Percentiles rank a stretch among this genome's conserved stretches.
These are phyloP conservation scores for Groenewaldozyma salmanticensis DNA, from an alignment of 805 yeast species.

Conservation along the genomic window DNA sequence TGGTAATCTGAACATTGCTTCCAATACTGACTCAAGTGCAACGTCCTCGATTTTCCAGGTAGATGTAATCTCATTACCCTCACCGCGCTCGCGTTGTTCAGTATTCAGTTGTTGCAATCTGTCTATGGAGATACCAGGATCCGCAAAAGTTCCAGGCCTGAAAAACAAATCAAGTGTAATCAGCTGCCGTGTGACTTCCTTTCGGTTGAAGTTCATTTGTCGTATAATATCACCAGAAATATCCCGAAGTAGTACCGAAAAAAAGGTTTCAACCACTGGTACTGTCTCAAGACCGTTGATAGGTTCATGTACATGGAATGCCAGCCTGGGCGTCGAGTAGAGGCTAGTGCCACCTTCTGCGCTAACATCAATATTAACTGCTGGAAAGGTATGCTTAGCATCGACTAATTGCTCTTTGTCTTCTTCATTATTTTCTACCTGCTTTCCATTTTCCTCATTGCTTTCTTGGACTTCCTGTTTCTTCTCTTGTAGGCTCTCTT, in stretches of 20 bases:
- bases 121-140: constrained; percentile 71
- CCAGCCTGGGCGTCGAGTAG: constrained; percentile 37
- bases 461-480: background rate
- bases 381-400: constrained; percentile 27
- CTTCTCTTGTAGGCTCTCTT: background rate
- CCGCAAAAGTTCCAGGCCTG: constrained; percentile 52
- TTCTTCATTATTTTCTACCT: constrained; percentile 3
- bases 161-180: constrained; percentile 66
- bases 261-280: constrained; percentile 42
- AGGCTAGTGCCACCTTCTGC: background rate
- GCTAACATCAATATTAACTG: constrained; percentile 22
- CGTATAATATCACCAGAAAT: constrained; percentile 63
- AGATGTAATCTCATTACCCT: constrained; percentile 31
- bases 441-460: background rate
- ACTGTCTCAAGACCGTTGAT: constrained; percentile 49
- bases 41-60: constrained; percentile 91
- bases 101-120: constrained; percentile 34
- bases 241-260: constrained; percentile 63
- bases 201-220: constrained; percentile 79
- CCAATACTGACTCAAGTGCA: constrained; percentile 71
- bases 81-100: constrained; percentile 17
- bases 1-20: constrained; percentile 71
- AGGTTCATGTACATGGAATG: constrained; percentile 49
- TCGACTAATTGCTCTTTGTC: constrained; percentile 1
- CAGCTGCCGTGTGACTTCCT: constrained; percentile 76